Evolutionary conservation across 2,329 filamentous ascomycete genomes (phyloP).

Genomic region (Podosphaera fusca): DNA sequence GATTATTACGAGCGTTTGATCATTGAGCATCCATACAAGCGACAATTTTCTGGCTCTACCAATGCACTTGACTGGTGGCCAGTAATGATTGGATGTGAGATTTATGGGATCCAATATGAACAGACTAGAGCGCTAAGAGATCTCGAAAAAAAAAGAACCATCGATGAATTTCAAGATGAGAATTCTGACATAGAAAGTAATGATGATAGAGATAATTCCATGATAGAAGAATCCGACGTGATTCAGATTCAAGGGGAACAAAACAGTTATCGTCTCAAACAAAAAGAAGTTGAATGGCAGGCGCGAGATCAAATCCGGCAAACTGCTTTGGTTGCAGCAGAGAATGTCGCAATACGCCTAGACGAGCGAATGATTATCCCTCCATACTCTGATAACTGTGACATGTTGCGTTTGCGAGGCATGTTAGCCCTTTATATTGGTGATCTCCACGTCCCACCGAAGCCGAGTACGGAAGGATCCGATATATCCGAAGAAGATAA

Average conservation of each 20-base stretch:
- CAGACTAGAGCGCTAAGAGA: constrained; percentile 23
- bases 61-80: constrained; percentile 61
- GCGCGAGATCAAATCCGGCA: constrained; percentile 13
- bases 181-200: constrained; percentile 5
- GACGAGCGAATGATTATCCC: constrained; percentile 45
- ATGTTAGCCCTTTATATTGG: constrained; percentile 55
- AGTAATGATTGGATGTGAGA: constrained; percentile 57
- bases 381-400: constrained; percentile 44
- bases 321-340: constrained; percentile 22
- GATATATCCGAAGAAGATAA: not conserved
- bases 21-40: constrained; percentile 46
- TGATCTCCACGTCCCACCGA: constrained; percentile 32
- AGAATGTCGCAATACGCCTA: constrained; percentile 42
- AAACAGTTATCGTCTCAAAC: constrained; percentile 1
- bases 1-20: constrained; percentile 61
- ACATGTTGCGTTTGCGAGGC: constrained; percentile 46
- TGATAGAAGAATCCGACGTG: constrained; percentile 7
- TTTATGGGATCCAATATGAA: constrained; percentile 48
- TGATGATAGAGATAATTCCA: not conserved
- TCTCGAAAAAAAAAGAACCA: constrained; percentile 15
- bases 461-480: constrained; percentile 4
- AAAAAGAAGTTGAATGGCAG: constrained; percentile 10
- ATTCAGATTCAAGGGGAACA: constrained; percentile 4
- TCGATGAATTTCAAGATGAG: constrained; percentile 5
- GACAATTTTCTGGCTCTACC: constrained; percentile 32